Conservation (phyloP, 345 rosid genomes). For the Lepidium sativum region DNA sequence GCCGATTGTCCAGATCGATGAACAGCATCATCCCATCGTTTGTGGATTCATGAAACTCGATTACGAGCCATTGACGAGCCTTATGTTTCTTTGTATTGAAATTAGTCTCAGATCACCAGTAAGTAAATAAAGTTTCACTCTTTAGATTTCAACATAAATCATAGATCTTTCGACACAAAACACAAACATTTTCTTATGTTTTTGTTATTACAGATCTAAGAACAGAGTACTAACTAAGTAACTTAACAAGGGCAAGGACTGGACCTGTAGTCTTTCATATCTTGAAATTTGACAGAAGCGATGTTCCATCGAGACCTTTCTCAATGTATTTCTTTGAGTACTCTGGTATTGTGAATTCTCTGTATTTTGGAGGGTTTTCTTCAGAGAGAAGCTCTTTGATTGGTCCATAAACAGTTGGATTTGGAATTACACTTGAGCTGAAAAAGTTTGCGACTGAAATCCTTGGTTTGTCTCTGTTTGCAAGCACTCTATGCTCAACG, state of each 20-base stretch:
- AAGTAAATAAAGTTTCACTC: background rate
- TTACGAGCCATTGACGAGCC: background rate
- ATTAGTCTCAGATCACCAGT: background rate
- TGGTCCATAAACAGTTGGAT: conserved; percentile 29
- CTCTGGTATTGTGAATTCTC: conserved; percentile 19
- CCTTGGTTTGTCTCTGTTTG: conserved; percentile 23
- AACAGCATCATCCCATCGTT: background rate
- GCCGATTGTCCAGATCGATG: background rate
- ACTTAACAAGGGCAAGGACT: background rate
- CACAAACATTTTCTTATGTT: background rate
- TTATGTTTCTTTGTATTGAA: too few species aligned
- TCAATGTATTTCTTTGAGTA: conserved; percentile 8
- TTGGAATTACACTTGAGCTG: background rate
- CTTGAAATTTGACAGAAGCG: conserved; percentile 17
- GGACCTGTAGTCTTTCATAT: background rate
- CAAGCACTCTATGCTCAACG: conserved; percentile 30
- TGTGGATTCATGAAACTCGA: background rate
- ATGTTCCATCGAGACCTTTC: conserved; percentile 27
- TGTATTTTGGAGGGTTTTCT: conserved; percentile 33
- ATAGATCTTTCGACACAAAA: background rate
- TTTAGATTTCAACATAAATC: background rate
- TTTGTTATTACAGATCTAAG: background rate
- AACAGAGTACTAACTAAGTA: background rate
- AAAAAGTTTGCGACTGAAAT: conserved; percentile 40
- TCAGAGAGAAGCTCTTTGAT: conserved; percentile 34